Evolutionary conservation across 1,284 basidiomycete genomes (phyloP).

Genomic region (Tylopilus sp.): DNA sequence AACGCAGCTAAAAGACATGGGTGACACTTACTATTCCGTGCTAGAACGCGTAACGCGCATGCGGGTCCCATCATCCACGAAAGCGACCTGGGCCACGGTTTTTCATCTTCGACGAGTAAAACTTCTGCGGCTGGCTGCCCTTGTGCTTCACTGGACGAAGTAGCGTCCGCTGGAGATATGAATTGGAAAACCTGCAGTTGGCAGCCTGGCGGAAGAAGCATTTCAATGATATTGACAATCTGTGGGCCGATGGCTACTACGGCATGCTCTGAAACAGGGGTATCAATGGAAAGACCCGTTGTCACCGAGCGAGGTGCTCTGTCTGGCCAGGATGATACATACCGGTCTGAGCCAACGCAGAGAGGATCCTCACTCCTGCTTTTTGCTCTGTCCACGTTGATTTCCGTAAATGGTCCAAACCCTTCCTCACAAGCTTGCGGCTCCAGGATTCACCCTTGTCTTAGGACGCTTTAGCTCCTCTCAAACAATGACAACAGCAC

Average conservation of each 20-base stretch:
- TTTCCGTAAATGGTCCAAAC: constrained; percentile 3
- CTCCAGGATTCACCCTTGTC: constrained; percentile 14
- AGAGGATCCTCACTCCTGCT: constrained; percentile 15
- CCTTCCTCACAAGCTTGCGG: constrained; percentile 2
- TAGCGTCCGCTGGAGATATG: neutral
- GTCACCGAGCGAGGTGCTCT: too few species aligned
- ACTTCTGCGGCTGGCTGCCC: neutral
- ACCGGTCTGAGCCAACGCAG: constrained; percentile 22
- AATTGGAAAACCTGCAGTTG: neutral
- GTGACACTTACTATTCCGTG: neutral
- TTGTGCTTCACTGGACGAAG: neutral
- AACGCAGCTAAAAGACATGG: neutral
- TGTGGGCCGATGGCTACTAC: constrained; percentile 1
- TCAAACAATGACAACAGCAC: too few species aligned
- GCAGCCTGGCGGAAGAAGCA: constrained; percentile 17
- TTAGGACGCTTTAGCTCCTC: constrained; percentile 3
- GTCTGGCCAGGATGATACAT: too few species aligned
- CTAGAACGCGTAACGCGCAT: neutral
- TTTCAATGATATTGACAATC: constrained; percentile 13
- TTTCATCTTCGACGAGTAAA: neutral
- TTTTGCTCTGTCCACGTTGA: constrained; percentile 17
- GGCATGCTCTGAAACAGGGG: constrained; percentile 10
- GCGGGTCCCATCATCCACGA: neutral
- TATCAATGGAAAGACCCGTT: too few species aligned
- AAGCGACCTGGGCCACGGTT: neutral